These are phyloP conservation scores for Wickerhamiella dianesei DNA, from an alignment of 805 yeast species.

Conservation along the genomic window DNA sequence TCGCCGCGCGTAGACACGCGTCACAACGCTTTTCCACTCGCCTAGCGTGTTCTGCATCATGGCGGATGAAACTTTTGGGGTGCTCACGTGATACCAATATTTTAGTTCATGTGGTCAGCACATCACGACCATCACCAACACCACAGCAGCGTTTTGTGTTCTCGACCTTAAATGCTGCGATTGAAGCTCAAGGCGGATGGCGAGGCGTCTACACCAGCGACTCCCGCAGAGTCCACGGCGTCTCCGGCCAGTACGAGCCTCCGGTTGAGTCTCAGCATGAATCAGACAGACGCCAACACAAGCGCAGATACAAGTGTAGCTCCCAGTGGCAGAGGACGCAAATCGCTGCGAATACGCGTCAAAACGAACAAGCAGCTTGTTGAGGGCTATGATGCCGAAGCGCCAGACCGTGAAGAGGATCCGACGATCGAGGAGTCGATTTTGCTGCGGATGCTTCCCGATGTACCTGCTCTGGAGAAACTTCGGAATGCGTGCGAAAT, in stretches of 20 bases:
- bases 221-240: background rate
- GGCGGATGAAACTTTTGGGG: background rate
- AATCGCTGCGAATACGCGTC: conserved; percentile 36
- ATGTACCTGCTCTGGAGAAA: conserved; percentile 48
- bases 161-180: too few species aligned
- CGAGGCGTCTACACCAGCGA: background rate
- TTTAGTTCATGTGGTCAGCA: background rate
- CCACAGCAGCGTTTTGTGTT: too few species aligned
- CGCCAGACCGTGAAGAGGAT: conserved; percentile 90
- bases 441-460: conserved; percentile 54
- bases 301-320: conserved; percentile 2
- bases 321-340: conserved; percentile 6
- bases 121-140: too few species aligned
- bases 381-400: conserved; percentile 94
- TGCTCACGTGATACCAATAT: background rate
- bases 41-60: conserved; percentile 15
- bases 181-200: conserved; percentile 18
- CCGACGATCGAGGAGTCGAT: conserved; percentile 84
- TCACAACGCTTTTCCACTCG: conserved; percentile 16
- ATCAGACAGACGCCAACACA: background rate
- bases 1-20: conserved; percentile 19
- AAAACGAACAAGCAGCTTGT: conserved; percentile 65
- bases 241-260: background rate
- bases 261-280: background rate
- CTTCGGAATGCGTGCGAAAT: conserved; percentile 61